Evolutionary conservation across 306 rosid genomes (phyloP).

Genomic region (Senna tora): DNA sequence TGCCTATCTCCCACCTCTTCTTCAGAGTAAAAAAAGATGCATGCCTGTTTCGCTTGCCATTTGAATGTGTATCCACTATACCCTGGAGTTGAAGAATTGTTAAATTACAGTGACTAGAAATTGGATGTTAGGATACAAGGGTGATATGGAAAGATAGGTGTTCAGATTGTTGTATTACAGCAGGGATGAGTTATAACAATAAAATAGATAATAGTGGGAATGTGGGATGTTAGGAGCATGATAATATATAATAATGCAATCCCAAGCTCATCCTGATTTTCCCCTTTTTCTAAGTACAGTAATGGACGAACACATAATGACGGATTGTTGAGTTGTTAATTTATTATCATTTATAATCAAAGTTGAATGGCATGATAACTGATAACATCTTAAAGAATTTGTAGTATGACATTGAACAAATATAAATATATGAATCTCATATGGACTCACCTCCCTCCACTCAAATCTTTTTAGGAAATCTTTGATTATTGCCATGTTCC

Average conservation of each 20-base stretch:
- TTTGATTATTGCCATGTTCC: slow-evolving; percentile 77
- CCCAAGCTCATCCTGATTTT: not conserved
- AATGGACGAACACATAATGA: slow-evolving; percentile 6
- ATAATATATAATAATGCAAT: not conserved
- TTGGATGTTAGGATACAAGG: not conserved
- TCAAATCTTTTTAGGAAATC: slow-evolving; percentile 61
- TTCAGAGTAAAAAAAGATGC: not conserved
- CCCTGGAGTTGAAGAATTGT: not conserved
- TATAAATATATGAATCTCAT: slow-evolving; percentile 13
- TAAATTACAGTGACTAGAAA: not conserved
- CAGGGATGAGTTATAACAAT: not conserved
- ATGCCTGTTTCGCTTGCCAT: not conserved
- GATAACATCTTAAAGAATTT: not conserved
- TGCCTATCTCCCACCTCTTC: not conserved
- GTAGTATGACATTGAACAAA: slow-evolving; percentile 11
- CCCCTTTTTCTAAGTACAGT: slow-evolving; percentile 12
- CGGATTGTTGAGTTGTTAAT: slow-evolving; percentile 10
- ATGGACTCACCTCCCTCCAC: not conserved
- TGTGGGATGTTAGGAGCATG: slow-evolving; percentile 3
- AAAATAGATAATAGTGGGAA: not conserved
- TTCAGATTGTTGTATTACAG: not conserved
- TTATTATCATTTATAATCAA: not conserved
- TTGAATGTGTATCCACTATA: slow-evolving; percentile 13
- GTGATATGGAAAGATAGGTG: not conserved
- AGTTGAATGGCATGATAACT: slow-evolving; percentile 8